Conservation (phyloP, 768 basidiomycete species). For the Boletus pseudo-olivaceus region DNA sequence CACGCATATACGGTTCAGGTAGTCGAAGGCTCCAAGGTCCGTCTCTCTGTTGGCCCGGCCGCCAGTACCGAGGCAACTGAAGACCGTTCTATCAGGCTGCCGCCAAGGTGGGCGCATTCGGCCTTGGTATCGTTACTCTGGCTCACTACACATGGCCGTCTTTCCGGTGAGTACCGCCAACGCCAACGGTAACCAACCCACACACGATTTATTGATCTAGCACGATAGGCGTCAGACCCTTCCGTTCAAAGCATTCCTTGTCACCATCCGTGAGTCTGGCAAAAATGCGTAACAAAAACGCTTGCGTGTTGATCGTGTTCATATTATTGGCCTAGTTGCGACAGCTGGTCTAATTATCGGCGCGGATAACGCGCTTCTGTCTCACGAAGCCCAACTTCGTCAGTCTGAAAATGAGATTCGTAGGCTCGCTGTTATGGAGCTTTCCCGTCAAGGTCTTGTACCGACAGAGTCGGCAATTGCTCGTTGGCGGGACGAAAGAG, state of each 20-base stretch:
- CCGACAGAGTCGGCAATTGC: slow-evolving; percentile 82
- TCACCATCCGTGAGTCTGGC: slow-evolving; percentile 58
- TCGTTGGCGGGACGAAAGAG: slow-evolving; percentile 63
- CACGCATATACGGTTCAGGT: slow-evolving; percentile 57
- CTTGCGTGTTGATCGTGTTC: not conserved
- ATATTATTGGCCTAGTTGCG: slow-evolving; percentile 40
- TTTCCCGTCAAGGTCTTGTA: slow-evolving; percentile 70
- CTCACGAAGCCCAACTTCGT: slow-evolving; percentile 65
- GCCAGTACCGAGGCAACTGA: not conserved
- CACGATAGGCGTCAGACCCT: slow-evolving; percentile 66
- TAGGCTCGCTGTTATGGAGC: slow-evolving; percentile 68
- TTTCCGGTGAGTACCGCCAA: slow-evolving; percentile 51
- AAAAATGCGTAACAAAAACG: not conserved
- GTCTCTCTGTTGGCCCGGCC: slow-evolving; percentile 18
- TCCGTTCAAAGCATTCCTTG: slow-evolving; percentile 76
- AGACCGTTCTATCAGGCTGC: slow-evolving; percentile 43
- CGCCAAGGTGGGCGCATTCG: slow-evolving; percentile 47
- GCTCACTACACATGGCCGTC: slow-evolving; percentile 69
- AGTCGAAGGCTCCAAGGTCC: slow-evolving; percentile 54
- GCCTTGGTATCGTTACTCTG: slow-evolving; percentile 58
- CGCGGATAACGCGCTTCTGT: slow-evolving; percentile 72
- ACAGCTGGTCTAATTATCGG: slow-evolving; percentile 67
- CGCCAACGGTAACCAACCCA: not conserved
- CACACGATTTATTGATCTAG: not conserved
- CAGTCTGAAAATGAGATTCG: slow-evolving; percentile 66